Evolutionary conservation across 768 basidiomycete species (phyloP).

Genomic region (Gymnopilus junonius): DNA sequence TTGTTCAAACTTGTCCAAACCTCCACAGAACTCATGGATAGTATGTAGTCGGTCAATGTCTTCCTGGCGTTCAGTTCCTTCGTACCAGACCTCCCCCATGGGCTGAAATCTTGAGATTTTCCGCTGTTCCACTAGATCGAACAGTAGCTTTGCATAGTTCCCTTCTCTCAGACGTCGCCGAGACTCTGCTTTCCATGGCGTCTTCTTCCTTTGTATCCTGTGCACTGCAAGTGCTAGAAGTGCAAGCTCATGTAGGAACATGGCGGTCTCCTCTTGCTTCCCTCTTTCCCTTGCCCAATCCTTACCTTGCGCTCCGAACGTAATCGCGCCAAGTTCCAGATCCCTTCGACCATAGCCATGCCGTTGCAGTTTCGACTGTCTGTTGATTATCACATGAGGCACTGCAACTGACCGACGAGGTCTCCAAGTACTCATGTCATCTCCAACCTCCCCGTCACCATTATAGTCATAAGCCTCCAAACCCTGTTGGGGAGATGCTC

Average conservation of each 20-base stretch:
- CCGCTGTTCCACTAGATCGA: neutral
- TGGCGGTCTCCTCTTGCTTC: neutral
- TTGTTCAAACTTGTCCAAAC: neutral
- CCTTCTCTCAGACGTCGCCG: slow-evolving; percentile 1
- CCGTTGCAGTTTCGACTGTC: neutral
- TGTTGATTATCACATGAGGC: slow-evolving; percentile 1
- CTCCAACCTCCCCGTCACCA: neutral
- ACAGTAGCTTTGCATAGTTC: neutral
- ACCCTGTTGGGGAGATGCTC: neutral
- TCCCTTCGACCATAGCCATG: neutral
- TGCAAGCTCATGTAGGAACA: neutral
- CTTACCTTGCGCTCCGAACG: neutral
- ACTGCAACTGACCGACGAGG: neutral
- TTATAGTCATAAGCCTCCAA: neutral
- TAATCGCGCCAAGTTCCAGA: neutral
- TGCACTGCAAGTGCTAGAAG: neutral
- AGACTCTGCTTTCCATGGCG: neutral
- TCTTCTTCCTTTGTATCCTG: neutral
- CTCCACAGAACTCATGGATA: neutral
- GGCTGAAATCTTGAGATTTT: neutral
- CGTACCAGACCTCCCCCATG: neutral
- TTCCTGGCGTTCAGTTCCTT: neutral
- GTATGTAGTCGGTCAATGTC: neutral
- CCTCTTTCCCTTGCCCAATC: neutral
- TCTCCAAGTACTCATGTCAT: neutral